Percentiles rank a stretch among this genome's conserved stretches.
Evolutionary conservation across 176 grass and related monocot species (phyloP).

Genomic region (Rhynchospora tenuis): DNA sequence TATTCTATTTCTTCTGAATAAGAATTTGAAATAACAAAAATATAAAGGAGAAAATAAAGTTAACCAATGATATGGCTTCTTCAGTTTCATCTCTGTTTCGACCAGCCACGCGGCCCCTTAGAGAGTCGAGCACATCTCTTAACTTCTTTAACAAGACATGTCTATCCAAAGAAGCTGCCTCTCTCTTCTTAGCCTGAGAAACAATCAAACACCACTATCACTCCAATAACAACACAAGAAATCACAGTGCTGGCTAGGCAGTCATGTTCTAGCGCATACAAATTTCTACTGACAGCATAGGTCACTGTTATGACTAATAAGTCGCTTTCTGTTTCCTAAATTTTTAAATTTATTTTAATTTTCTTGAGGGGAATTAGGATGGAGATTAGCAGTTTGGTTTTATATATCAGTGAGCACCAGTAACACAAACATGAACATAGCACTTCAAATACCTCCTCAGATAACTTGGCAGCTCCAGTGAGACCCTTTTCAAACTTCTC

Average conservation of each 20-base stretch:
- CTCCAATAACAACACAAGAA: not conserved
- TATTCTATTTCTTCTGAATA: not conserved
- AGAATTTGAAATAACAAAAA: not conserved
- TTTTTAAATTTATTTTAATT: not conserved
- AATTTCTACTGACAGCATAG: not conserved
- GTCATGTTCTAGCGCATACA: not conserved
- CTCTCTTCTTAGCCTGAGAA: slow-evolving; percentile 81
- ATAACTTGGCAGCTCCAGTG: slow-evolving; percentile 63
- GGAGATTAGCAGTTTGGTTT: not conserved
- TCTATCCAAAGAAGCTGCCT: slow-evolving; percentile 82
- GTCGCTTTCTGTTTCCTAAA: not conserved
- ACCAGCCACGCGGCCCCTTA: slow-evolving; percentile 90
- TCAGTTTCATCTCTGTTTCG: slow-evolving; percentile 94
- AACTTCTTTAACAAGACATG: slow-evolving; percentile 97
- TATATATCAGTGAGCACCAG: not conserved
- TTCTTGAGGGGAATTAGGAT: not conserved
- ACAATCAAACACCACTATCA: slow-evolving; percentile 28
- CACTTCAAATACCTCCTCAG: slow-evolving; percentile 51
- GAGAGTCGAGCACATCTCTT: slow-evolving; percentile 77
- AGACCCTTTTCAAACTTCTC: slow-evolving; percentile 95
- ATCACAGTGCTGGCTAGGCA: not conserved
- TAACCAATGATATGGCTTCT: slow-evolving; percentile 95
- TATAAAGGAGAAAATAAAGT: slow-evolving; percentile 4
- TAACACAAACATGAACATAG: not conserved
- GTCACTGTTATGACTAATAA: not conserved